Evolutionary conservation across 805 yeast species (phyloP).

Genomic region (Brettanomyces custersianus): DNA sequence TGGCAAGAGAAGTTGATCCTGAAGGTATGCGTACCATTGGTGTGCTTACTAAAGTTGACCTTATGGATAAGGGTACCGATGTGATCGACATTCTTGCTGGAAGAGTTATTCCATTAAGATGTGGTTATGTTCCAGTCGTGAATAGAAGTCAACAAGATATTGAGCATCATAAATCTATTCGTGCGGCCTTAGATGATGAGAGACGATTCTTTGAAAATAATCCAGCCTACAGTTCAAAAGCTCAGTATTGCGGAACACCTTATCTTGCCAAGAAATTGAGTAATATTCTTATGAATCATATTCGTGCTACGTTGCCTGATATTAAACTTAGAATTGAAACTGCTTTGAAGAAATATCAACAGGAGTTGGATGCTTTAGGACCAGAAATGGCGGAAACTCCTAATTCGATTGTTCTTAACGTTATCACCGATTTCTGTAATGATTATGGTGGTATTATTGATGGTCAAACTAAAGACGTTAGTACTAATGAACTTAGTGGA

Average conservation of each 20-base stretch:
- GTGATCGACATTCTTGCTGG: constrained; percentile 94
- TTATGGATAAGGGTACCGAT: constrained; percentile 98
- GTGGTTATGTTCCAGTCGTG: constrained; percentile 95
- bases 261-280: constrained; percentile 88
- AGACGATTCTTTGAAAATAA: constrained; percentile 76
- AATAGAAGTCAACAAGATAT: constrained; percentile 97
- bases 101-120: constrained; percentile 87
- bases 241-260: constrained; percentile 98
- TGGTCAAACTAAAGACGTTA: constrained; percentile 86
- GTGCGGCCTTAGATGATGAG: constrained; percentile 81
- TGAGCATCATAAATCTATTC: constrained; percentile 76
- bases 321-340: constrained; percentile 84
- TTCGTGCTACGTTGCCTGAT: constrained; percentile 82
- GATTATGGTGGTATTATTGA: constrained; percentile 86
- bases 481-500: constrained; percentile 87
- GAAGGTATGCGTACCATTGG: constrained; percentile 95
- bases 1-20: constrained; percentile 97
- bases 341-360: constrained; percentile 75
- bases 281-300: constrained; percentile 81
- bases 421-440: constrained; percentile 86
- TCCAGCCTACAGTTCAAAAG: constrained; percentile 84
- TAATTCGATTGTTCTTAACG: constrained; percentile 77
- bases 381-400: constrained; percentile 88
- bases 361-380: constrained; percentile 69
- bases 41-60: constrained; percentile 89